Conservation (phyloP, 2,329 filamentous ascomycete species). For the Exophiala phaeomuriformis region DNA sequence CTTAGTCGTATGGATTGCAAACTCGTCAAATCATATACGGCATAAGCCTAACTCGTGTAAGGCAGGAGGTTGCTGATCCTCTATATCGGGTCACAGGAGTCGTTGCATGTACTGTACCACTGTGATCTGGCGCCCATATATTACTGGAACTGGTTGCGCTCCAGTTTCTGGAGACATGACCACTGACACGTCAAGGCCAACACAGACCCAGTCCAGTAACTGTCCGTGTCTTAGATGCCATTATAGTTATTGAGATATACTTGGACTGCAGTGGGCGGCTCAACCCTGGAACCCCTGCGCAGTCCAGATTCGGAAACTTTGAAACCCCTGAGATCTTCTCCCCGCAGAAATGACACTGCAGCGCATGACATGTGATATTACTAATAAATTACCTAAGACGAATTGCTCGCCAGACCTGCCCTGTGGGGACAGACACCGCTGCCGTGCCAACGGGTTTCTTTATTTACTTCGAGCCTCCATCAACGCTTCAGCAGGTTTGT, state of each 20-base stretch:
- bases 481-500: no score
- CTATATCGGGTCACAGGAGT: neutral
- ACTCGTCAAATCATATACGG: neutral
- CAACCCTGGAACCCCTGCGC: neutral
- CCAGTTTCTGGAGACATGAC: neutral
- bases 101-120: no score
- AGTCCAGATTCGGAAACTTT: neutral
- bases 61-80: neutral
- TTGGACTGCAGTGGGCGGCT: neutral
- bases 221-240: neutral
- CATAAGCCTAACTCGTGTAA: neutral
- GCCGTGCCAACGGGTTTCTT: no score
- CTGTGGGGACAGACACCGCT: no score
- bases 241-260: neutral
- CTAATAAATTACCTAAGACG: no score
- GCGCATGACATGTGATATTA: no score
- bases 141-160: neutral
- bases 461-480: no score
- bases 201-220: neutral
- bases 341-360: no score
- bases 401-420: no score
- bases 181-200: neutral
- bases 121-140: no score
- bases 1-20: neutral
- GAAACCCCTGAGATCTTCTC: neutral